A percentile compares a stretch with the other conserved stretches of the same genome.
Evolutionary conservation across 306 rosid species (phyloP).

Genomic region (Vachellia pachyceras): DNA sequence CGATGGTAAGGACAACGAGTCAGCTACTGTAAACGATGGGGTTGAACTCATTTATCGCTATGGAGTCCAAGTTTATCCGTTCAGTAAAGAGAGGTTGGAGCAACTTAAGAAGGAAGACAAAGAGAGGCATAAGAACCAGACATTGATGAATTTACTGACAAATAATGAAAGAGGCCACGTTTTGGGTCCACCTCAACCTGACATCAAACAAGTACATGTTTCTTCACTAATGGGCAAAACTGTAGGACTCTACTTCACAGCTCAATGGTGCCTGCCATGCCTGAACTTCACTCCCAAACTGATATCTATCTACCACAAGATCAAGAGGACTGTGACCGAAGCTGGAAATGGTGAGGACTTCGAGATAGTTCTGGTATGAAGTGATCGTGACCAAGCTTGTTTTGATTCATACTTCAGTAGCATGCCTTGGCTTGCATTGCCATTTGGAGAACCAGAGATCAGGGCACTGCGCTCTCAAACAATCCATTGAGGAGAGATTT

Average conservation of each 20-base stretch:
- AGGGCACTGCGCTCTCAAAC: slow-evolving; percentile 70
- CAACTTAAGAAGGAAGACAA: slow-evolving; percentile 59
- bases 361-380: slow-evolving; percentile 72
- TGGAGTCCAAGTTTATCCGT: slow-evolving; percentile 80
- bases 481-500: slow-evolving; percentile 68
- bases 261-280: slow-evolving; percentile 86
- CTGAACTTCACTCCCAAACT: slow-evolving; percentile 72
- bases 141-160: slow-evolving; percentile 56
- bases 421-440: slow-evolving; percentile 93
- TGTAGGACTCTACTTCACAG: slow-evolving; percentile 87
- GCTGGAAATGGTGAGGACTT: slow-evolving; percentile 53
- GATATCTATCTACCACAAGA: slow-evolving; percentile 58
- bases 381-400: slow-evolving; percentile 63
- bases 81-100: slow-evolving; percentile 65
- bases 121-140: slow-evolving; percentile 88
- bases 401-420: slow-evolving; percentile 61
- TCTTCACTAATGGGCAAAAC: slow-evolving; percentile 77
- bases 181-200: slow-evolving; percentile 48
- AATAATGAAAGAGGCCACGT: slow-evolving; percentile 60
- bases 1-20: slow-evolving; percentile 53
- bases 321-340: slow-evolving; percentile 50
- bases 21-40: slow-evolving; percentile 55
- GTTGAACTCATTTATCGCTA: slow-evolving; percentile 80
- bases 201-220: slow-evolving; percentile 63
- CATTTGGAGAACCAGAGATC: slow-evolving; percentile 68